Evolutionary conservation across 179 eudicot species (phyloP), one percentile per base, ranked within the genome.

Genomic region (Heliamphora pulchella): DNA sequence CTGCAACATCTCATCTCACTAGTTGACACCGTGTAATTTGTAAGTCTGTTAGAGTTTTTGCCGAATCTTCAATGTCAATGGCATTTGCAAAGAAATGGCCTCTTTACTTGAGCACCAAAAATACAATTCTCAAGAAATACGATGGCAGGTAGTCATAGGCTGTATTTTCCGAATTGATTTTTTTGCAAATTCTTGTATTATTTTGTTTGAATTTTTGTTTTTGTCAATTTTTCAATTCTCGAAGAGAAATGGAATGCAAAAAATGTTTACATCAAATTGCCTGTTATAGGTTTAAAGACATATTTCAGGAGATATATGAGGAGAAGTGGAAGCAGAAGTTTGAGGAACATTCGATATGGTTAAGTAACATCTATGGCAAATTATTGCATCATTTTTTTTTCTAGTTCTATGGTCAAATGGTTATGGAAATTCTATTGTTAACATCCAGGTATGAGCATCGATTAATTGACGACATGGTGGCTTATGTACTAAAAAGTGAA

Each of bases 381-480:
- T 74, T 50, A 50, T 73, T 39, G 58, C 55, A 43, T 22, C 61
- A 47, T 77, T 9, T 55, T 53, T 72, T 44, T 53, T 71, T 65
- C 41, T 65, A 76, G 69, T 17, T 55, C 13, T 20, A n/a, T 75
- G 47, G 73, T 75, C 41, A 18, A 54, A 74, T 67, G 78, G 39
- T 48, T 14, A 71, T 59, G 41, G 63, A 6, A 76, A 63, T 7
- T 48, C 31, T 50, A 71, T 69, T 46, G 71, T 75, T 76, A 53
- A 80, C 73, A 17, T 81, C 53, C 77, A 96, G 99, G 99, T 96
- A 94, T 85, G 99, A 96, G 86, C 99, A 96, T 87, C 98, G 99
- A 54, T 82, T 96, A 83, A 96, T 96, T 75, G 99, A 94, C 87
- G 99, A 96, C 87, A 96, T 96, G 99, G 99, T 96, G 84, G 99